Base-by-base conservation (phyloP, 2,329 filamentous ascomycete genomes). In the Colletotrichum destructivum region DNA sequence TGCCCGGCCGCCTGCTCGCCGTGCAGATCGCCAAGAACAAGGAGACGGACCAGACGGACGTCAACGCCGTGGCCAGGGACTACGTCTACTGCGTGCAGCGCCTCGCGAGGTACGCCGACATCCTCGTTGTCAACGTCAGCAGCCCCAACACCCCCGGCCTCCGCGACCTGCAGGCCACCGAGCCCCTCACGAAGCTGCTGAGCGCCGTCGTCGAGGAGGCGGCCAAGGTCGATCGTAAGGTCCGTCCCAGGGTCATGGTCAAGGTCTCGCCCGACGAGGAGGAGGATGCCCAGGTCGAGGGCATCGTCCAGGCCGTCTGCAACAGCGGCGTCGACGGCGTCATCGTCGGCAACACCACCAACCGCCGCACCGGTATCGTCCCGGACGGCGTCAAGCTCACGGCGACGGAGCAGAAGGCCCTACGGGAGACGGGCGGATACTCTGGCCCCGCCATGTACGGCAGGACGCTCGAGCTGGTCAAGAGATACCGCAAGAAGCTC, bases 1-100 rank as follows among this genome's bases (percentile, higher is more conserved):
- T 86, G 16, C 85, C 90, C 0, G 96, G 95, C 16, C 90, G 92
- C 72, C 84, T 98, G 69, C 87, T 99, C 73, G 92, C 94, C 18
- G 95, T 99, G 21, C 96, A 99, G 83, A 90, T 98, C 52, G 95
- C 96, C 62, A 99, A 99, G 90, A 98, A 98, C 85, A 98, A 98
- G 86, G 87, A 90, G 57, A 99, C 96, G 0, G 91, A 94, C 23
- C 95, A 97, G 79, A 87, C 88, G 59, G 94, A 98, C 79, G 92
- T 98, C 72, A 89, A 92, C 52, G 95, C 95, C 42, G 92, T 98
- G 62, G 88, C 89, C 31, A 89, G 92, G 76, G 90, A 92, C 79
- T 98, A 98, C 79, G 93, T 96, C n/a, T 94, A 93, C 81, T 98
- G 96, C 77, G 95, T 98, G 4, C 87, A 93, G 66, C 88, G 91